Conservation (phyloP, 169 alveolate species). For the Blepharisma undulans region DNA sequence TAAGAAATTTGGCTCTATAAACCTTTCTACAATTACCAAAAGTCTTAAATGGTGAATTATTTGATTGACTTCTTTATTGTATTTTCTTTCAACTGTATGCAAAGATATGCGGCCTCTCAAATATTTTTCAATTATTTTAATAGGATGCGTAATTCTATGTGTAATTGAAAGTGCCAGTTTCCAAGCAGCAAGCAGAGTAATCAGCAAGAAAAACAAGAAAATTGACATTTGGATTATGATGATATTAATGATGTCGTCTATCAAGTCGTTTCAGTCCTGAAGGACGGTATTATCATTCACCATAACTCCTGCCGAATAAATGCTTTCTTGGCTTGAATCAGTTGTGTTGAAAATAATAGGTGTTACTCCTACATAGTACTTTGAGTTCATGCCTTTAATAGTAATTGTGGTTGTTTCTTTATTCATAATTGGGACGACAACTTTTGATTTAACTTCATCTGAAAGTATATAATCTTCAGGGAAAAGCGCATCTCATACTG, state of each 20-base stretch:
- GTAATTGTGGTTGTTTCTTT: background rate
- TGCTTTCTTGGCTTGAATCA: background rate
- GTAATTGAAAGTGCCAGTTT: background rate
- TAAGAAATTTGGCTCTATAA: conserved; percentile 5
- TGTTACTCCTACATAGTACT: background rate
- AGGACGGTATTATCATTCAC: background rate
- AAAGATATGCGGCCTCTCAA: background rate
- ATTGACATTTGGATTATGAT: background rate
- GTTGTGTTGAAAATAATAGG: background rate
- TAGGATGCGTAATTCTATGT: conserved; percentile 6
- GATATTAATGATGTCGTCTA: background rate
- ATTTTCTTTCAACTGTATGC: background rate
- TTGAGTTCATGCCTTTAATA: background rate
- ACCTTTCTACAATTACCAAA: background rate
- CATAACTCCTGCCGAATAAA: background rate
- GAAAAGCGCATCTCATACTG: background rate
- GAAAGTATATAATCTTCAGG: background rate
- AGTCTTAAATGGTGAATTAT: background rate
- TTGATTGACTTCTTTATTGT: conserved; percentile 33
- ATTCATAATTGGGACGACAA: background rate
- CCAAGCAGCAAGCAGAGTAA: conserved; percentile 11
- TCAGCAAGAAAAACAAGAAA: background rate
- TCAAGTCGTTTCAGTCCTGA: background rate
- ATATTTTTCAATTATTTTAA: background rate
- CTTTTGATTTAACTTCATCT: background rate